Evolutionary conservation across 108 stramenopile genomes (phyloP), one percentile per base, ranked within the genome.

Genomic region (Phaeodactylum tricornutum): DNA sequence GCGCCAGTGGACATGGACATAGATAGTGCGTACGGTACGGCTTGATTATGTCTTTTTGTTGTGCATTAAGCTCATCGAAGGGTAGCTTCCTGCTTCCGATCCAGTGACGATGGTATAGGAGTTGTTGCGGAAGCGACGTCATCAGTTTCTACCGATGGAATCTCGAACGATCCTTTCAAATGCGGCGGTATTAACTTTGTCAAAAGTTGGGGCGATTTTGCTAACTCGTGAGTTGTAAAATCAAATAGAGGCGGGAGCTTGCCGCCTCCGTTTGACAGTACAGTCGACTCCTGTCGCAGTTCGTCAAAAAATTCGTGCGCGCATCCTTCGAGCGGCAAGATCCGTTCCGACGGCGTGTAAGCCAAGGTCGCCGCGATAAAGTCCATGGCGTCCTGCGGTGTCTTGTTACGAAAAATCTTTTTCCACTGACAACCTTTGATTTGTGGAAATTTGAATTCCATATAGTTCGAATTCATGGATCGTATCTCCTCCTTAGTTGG

Each of bases 381-480:
- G 41, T 95, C 94, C 67, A 97, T 85, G 23, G 94, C 95, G 42
- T 92, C 82, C 42, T 93, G 75, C 22, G 93, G 91, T 33, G 93
- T 89, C 61, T 80, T 84, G 19, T 77, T 84, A 23, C 93, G 74
- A 53, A 98, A 98, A 4, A 98, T 79, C 59, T 91, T 89, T 31
- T 78, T 74, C 96, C 96, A 97, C 57, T 93, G 92, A 57, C 93
- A 92, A 17, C 94, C 93, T 70, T 94, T 87, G 71, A 99, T 96
- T 65, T 96, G 94, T 21, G 98, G 98, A 68, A 99, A 99, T 66
- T 96, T 96, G 74, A 96, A 96, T 59, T 97, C 92, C 40, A 91
- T 95, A 66, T 97, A 97, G 54, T 89, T 94, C 15, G 89, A 84
- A 69, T 99, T 99, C 96, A 99, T 97, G 48, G 84, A 76, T 19